Conservation (phyloP, 2,329 filamentous ascomycete species). For the Myriosclerotinia duriaeana region DNA sequence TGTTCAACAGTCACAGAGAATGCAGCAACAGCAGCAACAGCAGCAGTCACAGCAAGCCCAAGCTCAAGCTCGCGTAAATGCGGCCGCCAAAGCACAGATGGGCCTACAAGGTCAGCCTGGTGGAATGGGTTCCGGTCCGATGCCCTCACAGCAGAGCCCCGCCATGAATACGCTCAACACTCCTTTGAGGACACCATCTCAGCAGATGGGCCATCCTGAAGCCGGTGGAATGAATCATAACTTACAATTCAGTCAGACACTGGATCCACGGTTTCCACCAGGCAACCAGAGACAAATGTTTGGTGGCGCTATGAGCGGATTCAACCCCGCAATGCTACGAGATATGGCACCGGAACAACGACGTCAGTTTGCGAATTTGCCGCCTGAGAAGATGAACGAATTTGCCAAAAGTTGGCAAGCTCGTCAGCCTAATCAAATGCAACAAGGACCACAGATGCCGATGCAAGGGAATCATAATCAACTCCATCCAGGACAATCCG, state of each 20-base stretch:
- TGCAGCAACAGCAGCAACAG: slow-evolving; percentile 35
- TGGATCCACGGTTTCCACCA: slow-evolving; percentile 56
- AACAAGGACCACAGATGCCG: slow-evolving; percentile 28
- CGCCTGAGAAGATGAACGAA: slow-evolving; percentile 53
- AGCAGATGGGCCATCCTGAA: slow-evolving; percentile 38
- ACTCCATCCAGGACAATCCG: slow-evolving; percentile 36
- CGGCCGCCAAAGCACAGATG: slow-evolving; percentile 47
- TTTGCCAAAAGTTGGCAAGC: slow-evolving; percentile 50
- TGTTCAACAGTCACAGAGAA: slow-evolving; percentile 36
- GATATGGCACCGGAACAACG: slow-evolving; percentile 51
- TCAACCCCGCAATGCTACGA: slow-evolving; percentile 44
- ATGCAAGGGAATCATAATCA: slow-evolving; percentile 35
- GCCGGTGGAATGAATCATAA: slow-evolving; percentile 46
- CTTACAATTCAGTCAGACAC: slow-evolving; percentile 51
- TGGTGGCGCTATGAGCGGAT: slow-evolving; percentile 40
- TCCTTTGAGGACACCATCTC: slow-evolving; percentile 45
- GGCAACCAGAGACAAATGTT: slow-evolving; percentile 47
- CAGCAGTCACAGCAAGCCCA: slow-evolving; percentile 33
- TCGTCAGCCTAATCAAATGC: slow-evolving; percentile 20
- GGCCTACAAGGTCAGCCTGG: slow-evolving; percentile 53
- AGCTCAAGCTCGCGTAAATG: slow-evolving; percentile 34
- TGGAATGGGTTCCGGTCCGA: slow-evolving; percentile 50
- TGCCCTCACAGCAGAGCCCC: slow-evolving; percentile 57
- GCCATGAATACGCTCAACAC: slow-evolving; percentile 58
- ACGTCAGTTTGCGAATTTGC: slow-evolving; percentile 46